Evolutionary conservation across 768 basidiomycete species (phyloP), one percentile per base, ranked within the genome.

Genomic region (Tulasnella sp.): DNA sequence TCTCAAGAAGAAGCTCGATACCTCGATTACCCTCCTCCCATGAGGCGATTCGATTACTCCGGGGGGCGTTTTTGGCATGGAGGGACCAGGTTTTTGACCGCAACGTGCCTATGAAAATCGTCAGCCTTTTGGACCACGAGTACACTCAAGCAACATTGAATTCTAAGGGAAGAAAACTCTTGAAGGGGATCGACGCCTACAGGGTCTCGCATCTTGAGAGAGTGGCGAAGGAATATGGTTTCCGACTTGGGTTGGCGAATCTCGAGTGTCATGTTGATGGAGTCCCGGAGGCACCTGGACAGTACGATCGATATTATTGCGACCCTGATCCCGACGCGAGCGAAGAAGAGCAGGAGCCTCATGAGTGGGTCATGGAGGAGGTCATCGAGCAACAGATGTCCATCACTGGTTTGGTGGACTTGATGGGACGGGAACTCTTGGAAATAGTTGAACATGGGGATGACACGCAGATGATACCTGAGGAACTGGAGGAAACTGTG

Each of bases 101-200:
- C 0, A 79, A 77, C 0, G 80, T 23, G 13, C 82, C 82, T 78
- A 2, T 76, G 48, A 79, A 81, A 81, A 72, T 86, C 42, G 79
- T 84, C 35, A 85, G 84, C 78, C 81, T 85, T 10, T 82, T 86
- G 23, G 80, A 83, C 7, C 85, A 86, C 80, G 70, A 84, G 79
- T 86, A 86, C 80, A 82, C 82, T 15, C 81, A 82, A 5, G 81
- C 79, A 18, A 82, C 83, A 77, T 79, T 85, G 37, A 48, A 77
- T 7, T 75, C 61, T 2, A 26, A 35, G 11, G 61, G 61, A 3
- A 67, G 61, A 35, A 82, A 82, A 11, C 82, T 83, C 2, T 81
- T 87, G 16, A 86, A 87, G 79, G 87, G 87, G 7, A 77, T 74
- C 0, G 87, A 88, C 75, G 84, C 85, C 5, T 57, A 77, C 55